These are phyloP conservation scores for Drechslerella stenobrocha DNA, from an alignment of 2,329 filamentous ascomycete genomes.

Conservation along the genomic window DNA sequence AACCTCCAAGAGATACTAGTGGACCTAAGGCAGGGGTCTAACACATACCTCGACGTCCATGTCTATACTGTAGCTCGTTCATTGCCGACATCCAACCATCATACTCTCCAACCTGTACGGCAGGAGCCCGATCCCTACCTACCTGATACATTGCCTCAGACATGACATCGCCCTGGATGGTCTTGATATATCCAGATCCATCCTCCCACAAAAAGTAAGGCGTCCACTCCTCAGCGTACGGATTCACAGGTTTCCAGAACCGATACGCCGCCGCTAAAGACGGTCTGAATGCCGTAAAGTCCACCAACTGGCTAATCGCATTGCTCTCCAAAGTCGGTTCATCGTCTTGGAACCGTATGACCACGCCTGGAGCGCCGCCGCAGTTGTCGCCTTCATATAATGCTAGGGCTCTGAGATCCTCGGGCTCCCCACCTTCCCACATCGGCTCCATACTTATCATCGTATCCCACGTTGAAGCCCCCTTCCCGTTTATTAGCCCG, in stretches of 20 bases:
- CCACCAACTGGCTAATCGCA: slow-evolving; percentile 13
- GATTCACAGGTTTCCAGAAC: slow-evolving; percentile 27
- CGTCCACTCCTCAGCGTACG: slow-evolving; percentile 3
- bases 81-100: too few relatives aligned
- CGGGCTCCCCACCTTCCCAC: neutral
- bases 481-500: slow-evolving; percentile 21
- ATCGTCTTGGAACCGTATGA: slow-evolving; percentile 36
- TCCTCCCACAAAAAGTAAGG: slow-evolving; percentile 6
- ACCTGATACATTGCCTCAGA: neutral
- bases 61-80: too few relatives aligned
- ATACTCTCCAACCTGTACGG: too few relatives aligned
- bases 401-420: slow-evolving; percentile 25
- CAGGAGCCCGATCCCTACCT: neutral
- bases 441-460: too few relatives aligned
- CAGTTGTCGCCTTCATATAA: slow-evolving; percentile 24
- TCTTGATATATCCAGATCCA: slow-evolving; percentile 17
- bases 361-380: slow-evolving; percentile 4
- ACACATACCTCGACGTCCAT: too few relatives aligned
- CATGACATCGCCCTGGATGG: neutral
- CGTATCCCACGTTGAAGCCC: too few relatives aligned
- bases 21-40: too few relatives aligned
- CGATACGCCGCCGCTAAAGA: slow-evolving; percentile 15
- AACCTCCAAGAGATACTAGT: too few relatives aligned
- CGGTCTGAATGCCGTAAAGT: slow-evolving; percentile 10
- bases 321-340: neutral